Base-by-base conservation (phyloP, 352 stramenopile species). In the Phytophthora nicotianae region DNA sequence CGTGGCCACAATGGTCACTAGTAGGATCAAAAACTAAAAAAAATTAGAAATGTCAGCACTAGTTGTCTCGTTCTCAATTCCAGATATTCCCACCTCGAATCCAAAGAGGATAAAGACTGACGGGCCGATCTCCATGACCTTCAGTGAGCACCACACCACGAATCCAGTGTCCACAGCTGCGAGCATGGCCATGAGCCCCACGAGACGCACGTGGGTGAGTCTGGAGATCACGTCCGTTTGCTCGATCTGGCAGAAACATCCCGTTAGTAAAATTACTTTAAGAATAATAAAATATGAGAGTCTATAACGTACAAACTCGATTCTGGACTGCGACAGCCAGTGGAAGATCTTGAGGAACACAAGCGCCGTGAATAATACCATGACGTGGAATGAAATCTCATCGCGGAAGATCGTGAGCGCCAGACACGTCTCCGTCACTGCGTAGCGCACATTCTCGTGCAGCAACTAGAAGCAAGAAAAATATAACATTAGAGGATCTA, bases 391-490 rank as follows among this genome's bases (percentile, higher is more conserved):
- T 50, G 90, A 98, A 58, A 99, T 91, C 78, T 99, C 97, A 37
- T 98, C 90, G 19, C 97, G 90, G 80, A 99, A 99, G 50, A 99
- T 98, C 35, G 97, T 99, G 21, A 99, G 86, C n/a, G 98, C 97
- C 21, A 99, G 77, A 83, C 97, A 99, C 20, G 97, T 99, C 83
- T 99, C 98, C 5, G 96, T 99, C 56, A 99, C 89, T 32, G 98
- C 93, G 74, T 98, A 99, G 29, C 96, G 93, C 38, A 98, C 92
- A 72, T 98, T 98, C 58, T 99, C 97, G 38, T 93, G 88, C 43
- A 99, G 72, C 11, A 98, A 75, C 87, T 99, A 81, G 16, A 19
- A 52, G 4, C 10, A 38, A 54, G 4, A 32, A n/a, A 46, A 47
- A 24, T 38, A 49, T 47, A 37, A 47, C 7, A 56, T 48, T 45